These are phyloP conservation scores for Jatropha podagrica DNA, from an alignment of 441 rosid species.

Conservation along the genomic window DNA sequence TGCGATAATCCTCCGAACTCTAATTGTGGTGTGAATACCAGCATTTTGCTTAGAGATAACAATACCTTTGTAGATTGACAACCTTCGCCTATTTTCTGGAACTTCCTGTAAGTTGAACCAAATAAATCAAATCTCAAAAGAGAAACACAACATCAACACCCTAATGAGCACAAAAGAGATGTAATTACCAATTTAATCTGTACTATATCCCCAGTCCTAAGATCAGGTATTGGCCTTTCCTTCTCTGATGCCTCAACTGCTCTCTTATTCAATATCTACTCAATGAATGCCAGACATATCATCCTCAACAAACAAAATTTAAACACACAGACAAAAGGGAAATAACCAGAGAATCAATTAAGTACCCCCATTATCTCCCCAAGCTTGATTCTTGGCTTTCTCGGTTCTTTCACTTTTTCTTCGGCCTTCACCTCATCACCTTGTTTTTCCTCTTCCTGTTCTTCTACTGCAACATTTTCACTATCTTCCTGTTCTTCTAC, in stretches of 20 bases:
- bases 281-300: slow-evolving; percentile 9
- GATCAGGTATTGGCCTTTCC: slow-evolving; percentile 66
- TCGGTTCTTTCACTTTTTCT: slow-evolving; percentile 39
- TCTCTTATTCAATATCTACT: slow-evolving; percentile 70
- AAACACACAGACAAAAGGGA: neutral
- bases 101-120: slow-evolving; percentile 56
- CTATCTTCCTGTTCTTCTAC: slow-evolving; percentile 32
- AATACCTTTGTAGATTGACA: slow-evolving; percentile 80
- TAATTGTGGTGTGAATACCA: slow-evolving; percentile 82
- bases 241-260: slow-evolving; percentile 66
- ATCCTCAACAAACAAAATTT: neutral
- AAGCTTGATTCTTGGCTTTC: slow-evolving; percentile 57
- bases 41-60: slow-evolving; percentile 87
- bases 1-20: slow-evolving; percentile 82
- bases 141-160: neutral
- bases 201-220: slow-evolving; percentile 76
- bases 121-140: slow-evolving; percentile 12
- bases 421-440: slow-evolving; percentile 33
- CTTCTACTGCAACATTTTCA: slow-evolving; percentile 28
- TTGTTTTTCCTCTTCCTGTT: slow-evolving; percentile 25
- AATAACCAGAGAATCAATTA: neutral
- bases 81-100: slow-evolving; percentile 71
- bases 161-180: neutral
- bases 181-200: slow-evolving; percentile 66
- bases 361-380: slow-evolving; percentile 90